Evolutionary conservation across 371 early-diverging fungal species (phyloP), one percentile per base, ranked within the genome.

Genomic region (Rhizopus stolonifer): DNA sequence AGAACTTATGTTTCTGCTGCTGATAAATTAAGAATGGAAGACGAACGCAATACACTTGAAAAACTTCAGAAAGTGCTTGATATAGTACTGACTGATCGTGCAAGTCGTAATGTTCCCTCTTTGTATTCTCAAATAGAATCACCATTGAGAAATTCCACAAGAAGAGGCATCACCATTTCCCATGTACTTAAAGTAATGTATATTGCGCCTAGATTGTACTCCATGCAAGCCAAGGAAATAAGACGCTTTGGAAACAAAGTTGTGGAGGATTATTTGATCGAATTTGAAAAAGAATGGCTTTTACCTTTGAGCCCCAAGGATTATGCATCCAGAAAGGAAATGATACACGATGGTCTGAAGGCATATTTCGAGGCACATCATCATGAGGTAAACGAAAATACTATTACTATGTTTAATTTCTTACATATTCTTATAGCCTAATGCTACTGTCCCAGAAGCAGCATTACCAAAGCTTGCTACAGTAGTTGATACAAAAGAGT

Each of bases 61-160:
- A 71, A 58, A 38, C 24, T 74, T 13, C 60, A 65, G 8, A 54
- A 60, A 14, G 65, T 69, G 4, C 60, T 74, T 13, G 75, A 74
- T 36, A 65, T 67, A 10, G 62, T 56, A 3, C 43, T 74, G 8
- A 71, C 61, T 7, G 71, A 71, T 46, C 72, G 71, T 55, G 54
- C 51, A 17, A 71, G 61, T 19, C 58, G 64, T 26, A 61, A 65
- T 19, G 56, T 49, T 4, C 58, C 66, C 31, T 60, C 61, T n/a
- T 34, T 71, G 46, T 74, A 67, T 40, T 69, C 71, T 53, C 67
- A 71, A 36, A 57, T 71, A 18, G 62, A 69, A 56, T 43, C 65
- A 3, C 57, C 61, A 15, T 45, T 74, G 21, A 58, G 67, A 26
- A 71, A 64, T 26, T 58, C 60, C 0, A 71, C 72, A 1, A 23